A percentile compares a stretch with the other conserved stretches of the same genome.
Evolutionary conservation across 2,329 filamentous ascomycete genomes (phyloP).

Genomic region (Colletotrichum cereale): DNA sequence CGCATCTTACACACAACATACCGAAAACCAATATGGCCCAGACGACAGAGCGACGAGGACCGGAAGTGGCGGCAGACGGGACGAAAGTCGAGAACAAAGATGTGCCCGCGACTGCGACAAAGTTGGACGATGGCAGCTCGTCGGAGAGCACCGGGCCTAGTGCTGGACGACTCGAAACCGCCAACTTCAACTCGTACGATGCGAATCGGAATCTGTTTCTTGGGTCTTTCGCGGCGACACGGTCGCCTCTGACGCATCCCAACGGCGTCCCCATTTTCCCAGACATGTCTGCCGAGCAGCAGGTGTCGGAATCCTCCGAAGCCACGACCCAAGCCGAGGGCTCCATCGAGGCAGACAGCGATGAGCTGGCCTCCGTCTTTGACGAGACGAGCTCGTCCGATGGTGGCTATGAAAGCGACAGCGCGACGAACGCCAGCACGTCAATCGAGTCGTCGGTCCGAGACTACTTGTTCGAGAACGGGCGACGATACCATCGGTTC

Average conservation of each 20-base stretch:
- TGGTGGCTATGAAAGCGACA: slow-evolving; percentile 54
- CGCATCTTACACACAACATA: background rate
- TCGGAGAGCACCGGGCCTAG: background rate
- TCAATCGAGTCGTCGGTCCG: slow-evolving; percentile 56
- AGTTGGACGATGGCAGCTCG: background rate
- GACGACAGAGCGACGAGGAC: background rate
- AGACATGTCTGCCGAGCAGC: slow-evolving; percentile 49
- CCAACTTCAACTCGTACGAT: background rate
- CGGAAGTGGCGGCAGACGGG: background rate
- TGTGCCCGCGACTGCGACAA: background rate
- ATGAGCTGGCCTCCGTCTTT: slow-evolving; percentile 43
- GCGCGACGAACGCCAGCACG: slow-evolving; percentile 52
- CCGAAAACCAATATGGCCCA: background rate
- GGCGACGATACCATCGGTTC: slow-evolving; percentile 69
- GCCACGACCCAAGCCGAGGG: slow-evolving; percentile 53
- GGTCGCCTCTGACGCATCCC: slow-evolving; percentile 52
- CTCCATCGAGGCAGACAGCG: slow-evolving; percentile 52
- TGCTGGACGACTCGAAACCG: background rate
- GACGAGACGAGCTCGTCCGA: slow-evolving; percentile 46
- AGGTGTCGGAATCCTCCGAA: slow-evolving; percentile 52
- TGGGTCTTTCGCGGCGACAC: slow-evolving; percentile 36
- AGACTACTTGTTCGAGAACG: slow-evolving; percentile 67
- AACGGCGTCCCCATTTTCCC: slow-evolving; percentile 55
- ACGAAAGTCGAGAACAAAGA: background rate
- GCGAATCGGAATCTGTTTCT: background rate